Percentiles rank a stretch among this genome's conserved stretches.
Conservation (phyloP, 1,284 basidiomycete genomes). For the Gomphus bonarii region DNA sequence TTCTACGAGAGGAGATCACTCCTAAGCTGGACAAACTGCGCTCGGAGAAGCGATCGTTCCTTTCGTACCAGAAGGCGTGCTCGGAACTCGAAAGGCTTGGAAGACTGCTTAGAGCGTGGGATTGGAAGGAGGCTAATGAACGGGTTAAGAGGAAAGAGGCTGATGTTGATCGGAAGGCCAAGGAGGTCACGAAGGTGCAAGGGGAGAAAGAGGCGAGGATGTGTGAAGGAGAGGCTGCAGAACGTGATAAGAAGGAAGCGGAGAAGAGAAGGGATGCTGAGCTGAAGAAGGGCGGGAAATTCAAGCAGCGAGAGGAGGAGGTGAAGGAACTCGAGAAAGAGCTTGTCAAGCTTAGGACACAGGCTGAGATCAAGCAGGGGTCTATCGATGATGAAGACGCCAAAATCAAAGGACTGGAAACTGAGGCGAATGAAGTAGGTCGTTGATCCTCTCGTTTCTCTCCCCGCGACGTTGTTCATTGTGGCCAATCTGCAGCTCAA, state of each 20-base stretch:
- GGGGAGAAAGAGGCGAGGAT: slow-evolving; percentile 41
- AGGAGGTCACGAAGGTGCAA: slow-evolving; percentile 35
- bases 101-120: slow-evolving; percentile 79
- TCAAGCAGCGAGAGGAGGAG: slow-evolving; percentile 70
- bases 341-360: slow-evolving; percentile 80
- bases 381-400: slow-evolving; percentile 76
- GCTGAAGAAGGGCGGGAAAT: slow-evolving; percentile 69
- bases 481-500: slow-evolving; percentile 35
- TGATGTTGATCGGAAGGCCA: slow-evolving; percentile 42
- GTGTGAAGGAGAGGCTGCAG: slow-evolving; percentile 39
- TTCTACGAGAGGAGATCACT: slow-evolving; percentile 85
- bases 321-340: slow-evolving; percentile 76
- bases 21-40: slow-evolving; percentile 92
- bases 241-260: slow-evolving; percentile 48
- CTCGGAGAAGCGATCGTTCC: slow-evolving; percentile 81
- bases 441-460: neutral
- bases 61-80: slow-evolving; percentile 86
- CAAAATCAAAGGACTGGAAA: slow-evolving; percentile 44
- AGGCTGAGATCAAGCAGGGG: slow-evolving; percentile 75
- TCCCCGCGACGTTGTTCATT: neutral
- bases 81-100: slow-evolving; percentile 87
- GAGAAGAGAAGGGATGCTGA: slow-evolving; percentile 58
- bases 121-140: slow-evolving; percentile 62
- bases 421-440: slow-evolving; percentile 53
- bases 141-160: slow-evolving; percentile 37